Conservation (phyloP, 1,284 basidiomycete species). For the Apiotrichum akiyoshidainum region DNA sequence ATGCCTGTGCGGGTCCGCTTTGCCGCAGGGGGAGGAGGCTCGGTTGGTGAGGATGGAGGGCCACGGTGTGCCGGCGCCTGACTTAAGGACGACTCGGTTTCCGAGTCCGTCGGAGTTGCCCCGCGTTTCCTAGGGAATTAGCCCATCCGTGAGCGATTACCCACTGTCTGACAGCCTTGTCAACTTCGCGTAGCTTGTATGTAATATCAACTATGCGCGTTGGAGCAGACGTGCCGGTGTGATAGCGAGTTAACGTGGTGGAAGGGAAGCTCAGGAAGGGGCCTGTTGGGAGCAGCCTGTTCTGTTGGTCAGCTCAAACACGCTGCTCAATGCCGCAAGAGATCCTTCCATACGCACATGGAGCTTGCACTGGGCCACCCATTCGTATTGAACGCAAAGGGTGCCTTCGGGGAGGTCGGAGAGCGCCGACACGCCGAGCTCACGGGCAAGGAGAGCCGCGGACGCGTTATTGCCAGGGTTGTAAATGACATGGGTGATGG, state of each 20-base stretch:
- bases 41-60: background rate
- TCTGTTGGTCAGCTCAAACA: conserved; percentile 9
- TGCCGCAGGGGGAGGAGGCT: background rate
- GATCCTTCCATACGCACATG: conserved; percentile 20
- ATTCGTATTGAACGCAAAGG: conserved; percentile 41
- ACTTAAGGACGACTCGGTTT: conserved; percentile 35
- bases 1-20: background rate
- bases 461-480: conserved; percentile 29
- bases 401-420: conserved; percentile 39
- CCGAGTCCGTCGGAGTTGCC: conserved; percentile 24
- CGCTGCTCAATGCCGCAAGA: background rate
- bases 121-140: conserved; percentile 27
- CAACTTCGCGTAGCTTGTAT: conserved; percentile 22
- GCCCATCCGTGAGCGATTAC: background rate
- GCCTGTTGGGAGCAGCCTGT: conserved; percentile 24
- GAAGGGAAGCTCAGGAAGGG: conserved; percentile 35
- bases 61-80: background rate
- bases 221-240: background rate
- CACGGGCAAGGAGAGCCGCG: conserved; percentile 15
- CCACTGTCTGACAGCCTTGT: conserved; percentile 25
- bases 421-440: conserved; percentile 33
- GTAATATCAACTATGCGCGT: conserved; percentile 31
- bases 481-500: conserved; percentile 44
- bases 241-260: conserved; percentile 21
- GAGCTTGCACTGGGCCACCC: conserved; percentile 36